Conservation (phyloP, 2,329 filamentous ascomycete genomes). For the Metarhizium sp. region DNA sequence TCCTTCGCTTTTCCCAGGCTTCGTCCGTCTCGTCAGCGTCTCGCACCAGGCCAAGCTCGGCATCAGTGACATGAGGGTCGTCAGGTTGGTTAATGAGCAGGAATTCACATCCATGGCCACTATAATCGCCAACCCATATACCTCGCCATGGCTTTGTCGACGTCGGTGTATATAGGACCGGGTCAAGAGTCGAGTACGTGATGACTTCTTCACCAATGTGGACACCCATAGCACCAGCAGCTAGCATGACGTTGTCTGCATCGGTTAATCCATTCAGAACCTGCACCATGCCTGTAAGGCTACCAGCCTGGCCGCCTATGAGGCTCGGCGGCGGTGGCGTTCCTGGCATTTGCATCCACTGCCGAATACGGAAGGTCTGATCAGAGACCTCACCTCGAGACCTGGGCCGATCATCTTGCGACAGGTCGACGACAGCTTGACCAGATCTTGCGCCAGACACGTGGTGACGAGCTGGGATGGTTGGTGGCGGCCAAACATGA, state of each 20-base stretch:
- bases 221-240: slow-evolving; percentile 24
- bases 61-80: slow-evolving; percentile 28
- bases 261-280: slow-evolving; percentile 5
- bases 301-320: slow-evolving; percentile 17
- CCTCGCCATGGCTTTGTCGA: slow-evolving; percentile 73
- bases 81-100: slow-evolving; percentile 68
- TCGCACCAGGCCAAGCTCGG: slow-evolving; percentile 30
- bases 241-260: slow-evolving; percentile 1
- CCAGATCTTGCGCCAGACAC: slow-evolving; percentile 26
- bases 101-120: slow-evolving; percentile 81
- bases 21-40: slow-evolving; percentile 32
- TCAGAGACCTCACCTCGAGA: slow-evolving; percentile 53
- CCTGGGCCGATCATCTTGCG: slow-evolving; percentile 31
- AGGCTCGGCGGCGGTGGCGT: slow-evolving; percentile 17
- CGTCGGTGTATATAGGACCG: slow-evolving; percentile 71
- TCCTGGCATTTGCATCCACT: slow-evolving; percentile 61
- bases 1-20: slow-evolving; percentile 35
- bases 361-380: slow-evolving; percentile 61
- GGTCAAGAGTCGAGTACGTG: slow-evolving; percentile 64
- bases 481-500: slow-evolving; percentile 66
- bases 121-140: slow-evolving; percentile 89
- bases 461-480: slow-evolving; percentile 54
- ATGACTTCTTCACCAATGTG: slow-evolving; percentile 46
- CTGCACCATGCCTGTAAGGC: slow-evolving; percentile 13
- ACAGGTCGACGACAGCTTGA: slow-evolving; percentile 13